Evolutionary conservation across 371 early-diverging fungal species (phyloP).

Genomic region (Choanephora cucurbitarum): DNA sequence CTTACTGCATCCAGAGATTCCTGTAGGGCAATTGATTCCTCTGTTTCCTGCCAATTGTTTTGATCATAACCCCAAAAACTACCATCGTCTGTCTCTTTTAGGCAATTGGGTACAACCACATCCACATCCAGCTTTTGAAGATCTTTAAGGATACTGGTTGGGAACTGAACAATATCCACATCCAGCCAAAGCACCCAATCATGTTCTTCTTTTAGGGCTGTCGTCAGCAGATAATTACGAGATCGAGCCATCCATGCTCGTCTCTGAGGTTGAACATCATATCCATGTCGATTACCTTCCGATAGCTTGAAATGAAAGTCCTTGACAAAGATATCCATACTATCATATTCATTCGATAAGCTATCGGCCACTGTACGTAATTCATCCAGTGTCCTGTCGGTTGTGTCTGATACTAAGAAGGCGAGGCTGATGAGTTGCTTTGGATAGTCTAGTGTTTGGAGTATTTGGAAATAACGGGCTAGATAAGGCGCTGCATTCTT

Average conservation of each 20-base stretch:
- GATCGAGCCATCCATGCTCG: conserved; percentile 58
- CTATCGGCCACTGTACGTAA: conserved; percentile 40
- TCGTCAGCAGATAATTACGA: conserved; percentile 54
- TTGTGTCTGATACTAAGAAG: conserved; percentile 60
- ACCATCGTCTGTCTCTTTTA: conserved; percentile 43
- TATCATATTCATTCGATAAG: conserved; percentile 35
- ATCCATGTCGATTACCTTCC: conserved; percentile 49
- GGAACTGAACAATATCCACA: conserved; percentile 56
- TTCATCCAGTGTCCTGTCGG: conserved; percentile 49
- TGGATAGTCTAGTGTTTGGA: conserved; percentile 51
- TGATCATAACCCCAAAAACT: conserved; percentile 62
- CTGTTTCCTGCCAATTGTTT: conserved; percentile 71
- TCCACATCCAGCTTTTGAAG: conserved; percentile 55
- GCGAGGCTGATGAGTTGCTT: conserved; percentile 54
- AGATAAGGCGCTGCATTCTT: conserved; percentile 59
- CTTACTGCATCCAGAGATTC: conserved; percentile 40
- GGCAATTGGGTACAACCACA: conserved; percentile 60
- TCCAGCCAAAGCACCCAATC: conserved; percentile 64
- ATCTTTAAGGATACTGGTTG: conserved; percentile 53
- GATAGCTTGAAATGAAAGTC: conserved; percentile 56
- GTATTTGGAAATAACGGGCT: conserved; percentile 55
- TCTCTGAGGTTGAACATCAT: conserved; percentile 52
- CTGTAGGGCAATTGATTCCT: conserved; percentile 52
- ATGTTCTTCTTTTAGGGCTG: conserved; percentile 53
- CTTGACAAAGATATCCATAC: conserved; percentile 52